Conservation (phyloP, 148 eudicot genomes). For the Tetragonia tetragonoides region DNA sequence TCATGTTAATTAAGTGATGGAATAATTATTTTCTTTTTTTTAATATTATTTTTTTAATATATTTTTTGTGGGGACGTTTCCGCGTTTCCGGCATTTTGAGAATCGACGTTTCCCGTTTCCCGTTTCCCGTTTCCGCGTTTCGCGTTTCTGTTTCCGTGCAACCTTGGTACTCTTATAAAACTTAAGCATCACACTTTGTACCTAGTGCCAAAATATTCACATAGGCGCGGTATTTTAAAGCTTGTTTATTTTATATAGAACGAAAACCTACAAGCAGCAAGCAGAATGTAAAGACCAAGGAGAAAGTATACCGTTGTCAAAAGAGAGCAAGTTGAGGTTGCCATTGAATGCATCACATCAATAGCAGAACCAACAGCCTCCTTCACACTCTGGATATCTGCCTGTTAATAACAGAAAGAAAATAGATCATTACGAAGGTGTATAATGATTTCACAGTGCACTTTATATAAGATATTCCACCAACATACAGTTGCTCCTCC, state of each 20-base stretch:
- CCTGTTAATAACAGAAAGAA: constrained; percentile 39
- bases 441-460: constrained; percentile 5
- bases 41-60: no score
- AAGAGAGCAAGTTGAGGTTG: constrained; percentile 55
- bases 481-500: constrained; percentile 84
- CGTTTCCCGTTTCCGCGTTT: no score
- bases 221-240: not conserved
- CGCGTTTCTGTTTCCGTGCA: no score
- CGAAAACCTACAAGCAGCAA: not conserved
- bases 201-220: not conserved
- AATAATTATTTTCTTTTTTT: no score
- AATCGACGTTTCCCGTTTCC: no score
- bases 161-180: no score
- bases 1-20: no score
- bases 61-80: no score
- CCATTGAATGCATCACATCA: constrained; percentile 84
- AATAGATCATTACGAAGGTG: constrained; percentile 12
- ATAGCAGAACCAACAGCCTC: constrained; percentile 80
- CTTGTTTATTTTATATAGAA: not conserved
- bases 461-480: not conserved
- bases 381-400: constrained; percentile 69
- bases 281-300: not conserved
- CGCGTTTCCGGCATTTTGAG: no score
- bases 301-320: constrained; percentile 51
- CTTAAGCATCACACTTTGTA: not conserved